Percentiles rank a stretch among this genome's conserved stretches.
phyloP scores from a whole-genome alignment of 2,329 filamentous ascomycete species.

The Aspergillus sojae region DNA sequence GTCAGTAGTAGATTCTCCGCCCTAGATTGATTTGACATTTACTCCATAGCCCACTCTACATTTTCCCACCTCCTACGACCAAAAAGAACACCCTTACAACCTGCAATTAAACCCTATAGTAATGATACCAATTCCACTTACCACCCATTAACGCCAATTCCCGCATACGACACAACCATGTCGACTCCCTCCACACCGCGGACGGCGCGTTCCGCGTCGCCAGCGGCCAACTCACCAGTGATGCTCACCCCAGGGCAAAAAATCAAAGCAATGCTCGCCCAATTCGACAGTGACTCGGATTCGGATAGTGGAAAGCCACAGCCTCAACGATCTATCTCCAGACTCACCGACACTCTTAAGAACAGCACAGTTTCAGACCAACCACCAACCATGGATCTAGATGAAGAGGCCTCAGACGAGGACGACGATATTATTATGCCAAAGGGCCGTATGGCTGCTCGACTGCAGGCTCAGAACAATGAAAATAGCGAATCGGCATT shows the following conservation, averaged over 20 bases:
- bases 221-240: conserved; percentile 31
- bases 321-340: conserved; percentile 12
- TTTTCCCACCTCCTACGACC: neutral
- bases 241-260: conserved; percentile 50
- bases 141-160: neutral
- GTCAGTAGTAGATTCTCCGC: conserved; percentile 15
- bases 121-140: neutral
- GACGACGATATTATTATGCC: conserved; percentile 60
- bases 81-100: too few relatives aligned
- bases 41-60: neutral
- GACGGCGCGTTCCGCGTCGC: conserved; percentile 36
- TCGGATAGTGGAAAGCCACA: conserved; percentile 41
- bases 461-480: conserved; percentile 55
- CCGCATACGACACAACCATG: conserved; percentile 20
- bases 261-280: conserved; percentile 53
- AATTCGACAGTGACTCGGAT: conserved; percentile 51
- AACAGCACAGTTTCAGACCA: conserved; percentile 5
- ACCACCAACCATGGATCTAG: conserved; percentile 7
- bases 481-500: conserved; percentile 35
- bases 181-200: conserved; percentile 37
- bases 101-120: neutral
- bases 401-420: conserved; percentile 34
- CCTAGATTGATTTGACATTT: conserved; percentile 9
- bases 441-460: conserved; percentile 65
- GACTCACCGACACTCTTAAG: conserved; percentile 6